Evolutionary conservation across 1,139 yeast species (phyloP).

Genomic region (Candida labiduridarum): DNA sequence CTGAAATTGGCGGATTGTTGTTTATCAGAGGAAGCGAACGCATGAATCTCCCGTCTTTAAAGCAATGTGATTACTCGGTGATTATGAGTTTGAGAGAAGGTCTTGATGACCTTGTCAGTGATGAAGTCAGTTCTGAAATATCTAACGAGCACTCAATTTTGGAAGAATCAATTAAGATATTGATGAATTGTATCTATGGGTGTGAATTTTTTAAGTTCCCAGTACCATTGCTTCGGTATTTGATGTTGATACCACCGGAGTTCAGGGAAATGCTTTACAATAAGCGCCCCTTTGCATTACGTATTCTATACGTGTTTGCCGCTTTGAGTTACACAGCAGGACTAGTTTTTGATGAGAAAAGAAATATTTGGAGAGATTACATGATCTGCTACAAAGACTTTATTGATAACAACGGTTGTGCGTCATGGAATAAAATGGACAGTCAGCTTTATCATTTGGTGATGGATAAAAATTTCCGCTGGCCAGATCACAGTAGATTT

Average conservation of each 20-base stretch:
- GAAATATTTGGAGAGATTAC: conserved; percentile 32
- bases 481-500: conserved; percentile 5
- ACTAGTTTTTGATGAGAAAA: conserved; percentile 22
- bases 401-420: conserved; percentile 11
- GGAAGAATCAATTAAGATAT: conserved; percentile 3
- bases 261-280: conserved; percentile 23
- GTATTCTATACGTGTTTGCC: conserved; percentile 27
- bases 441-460: conserved; percentile 17
- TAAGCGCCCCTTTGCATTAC: conserved; percentile 26
- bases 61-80: conserved; percentile 19
- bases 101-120: conserved; percentile 11
- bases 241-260: conserved; percentile 22
- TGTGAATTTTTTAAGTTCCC: conserved; percentile 25
- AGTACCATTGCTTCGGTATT: conserved; percentile 31
- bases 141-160: not conserved
- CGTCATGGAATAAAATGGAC: conserved; percentile 17
- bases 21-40: conserved; percentile 12
- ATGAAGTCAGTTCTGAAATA: conserved; percentile 12
- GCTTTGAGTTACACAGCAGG: conserved; percentile 22
- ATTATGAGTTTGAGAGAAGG: conserved; percentile 18
- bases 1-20: conserved; percentile 20
- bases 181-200: conserved; percentile 10
- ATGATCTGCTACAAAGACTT: conserved; percentile 25
- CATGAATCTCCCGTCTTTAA: conserved; percentile 11
- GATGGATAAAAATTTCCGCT: conserved; percentile 4